phyloP scores from a whole-genome alignment of 257 asterid genomes.

The Gynochthodes officinalis region DNA sequence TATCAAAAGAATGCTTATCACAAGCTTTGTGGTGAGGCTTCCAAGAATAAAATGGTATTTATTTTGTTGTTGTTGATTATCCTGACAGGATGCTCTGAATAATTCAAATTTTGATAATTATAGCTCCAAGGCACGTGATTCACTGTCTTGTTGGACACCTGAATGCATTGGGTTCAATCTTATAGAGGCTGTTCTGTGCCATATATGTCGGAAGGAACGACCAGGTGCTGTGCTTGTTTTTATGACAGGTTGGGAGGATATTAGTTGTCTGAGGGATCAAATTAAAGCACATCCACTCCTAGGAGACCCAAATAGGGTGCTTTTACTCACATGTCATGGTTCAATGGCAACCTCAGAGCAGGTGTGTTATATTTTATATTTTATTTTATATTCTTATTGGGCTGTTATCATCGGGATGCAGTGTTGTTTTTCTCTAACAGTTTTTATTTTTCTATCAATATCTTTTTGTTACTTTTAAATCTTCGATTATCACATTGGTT shows the following conservation, averaged over 20 bases:
- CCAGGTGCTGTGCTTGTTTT: slow-evolving; percentile 91
- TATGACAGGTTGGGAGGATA: slow-evolving; percentile 99
- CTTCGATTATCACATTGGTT: neutral
- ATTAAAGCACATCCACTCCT: slow-evolving; percentile 94
- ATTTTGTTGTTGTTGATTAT: slow-evolving; percentile 6
- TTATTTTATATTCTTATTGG: slow-evolving; percentile 4
- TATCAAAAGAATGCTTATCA: neutral
- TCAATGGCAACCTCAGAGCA: slow-evolving; percentile 98
- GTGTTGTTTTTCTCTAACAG: neutral
- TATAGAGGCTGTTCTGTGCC: slow-evolving; percentile 90
- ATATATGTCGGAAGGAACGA: slow-evolving; percentile 94
- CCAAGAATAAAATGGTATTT: neutral
- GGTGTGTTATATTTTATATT: slow-evolving; percentile 36
- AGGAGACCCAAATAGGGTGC: slow-evolving; percentile 96
- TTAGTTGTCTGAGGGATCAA: slow-evolving; percentile 93
- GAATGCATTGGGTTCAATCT: slow-evolving; percentile 93
- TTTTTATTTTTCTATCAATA: neutral
- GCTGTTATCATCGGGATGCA: neutral
- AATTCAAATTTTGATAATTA: slow-evolving; percentile 81
- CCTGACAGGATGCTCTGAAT: slow-evolving; percentile 73
- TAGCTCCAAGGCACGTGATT: slow-evolving; percentile 81
- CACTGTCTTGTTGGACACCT: slow-evolving; percentile 85
- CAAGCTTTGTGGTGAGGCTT: neutral
- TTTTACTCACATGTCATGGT: slow-evolving; percentile 90
- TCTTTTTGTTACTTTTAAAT: neutral